A percentile compares a stretch with the other conserved stretches of the same genome.
Evolutionary conservation across 108 stramenopile species (phyloP).

Genomic region (Fragilariopsis cylindrus): DNA sequence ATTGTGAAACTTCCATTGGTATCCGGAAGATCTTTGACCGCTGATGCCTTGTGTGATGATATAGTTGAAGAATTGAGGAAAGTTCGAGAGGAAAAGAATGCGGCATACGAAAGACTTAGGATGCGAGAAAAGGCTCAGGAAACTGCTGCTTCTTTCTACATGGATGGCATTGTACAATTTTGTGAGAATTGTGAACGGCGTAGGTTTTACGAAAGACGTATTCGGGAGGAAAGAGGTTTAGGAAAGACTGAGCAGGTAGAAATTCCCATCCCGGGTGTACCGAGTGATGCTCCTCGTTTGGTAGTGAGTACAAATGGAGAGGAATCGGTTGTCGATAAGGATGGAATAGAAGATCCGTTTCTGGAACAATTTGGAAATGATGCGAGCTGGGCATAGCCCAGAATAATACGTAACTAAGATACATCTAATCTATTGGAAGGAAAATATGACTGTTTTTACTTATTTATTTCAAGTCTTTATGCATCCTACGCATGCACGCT

Average conservation of each 20-base stretch:
- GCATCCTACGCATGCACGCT: no score
- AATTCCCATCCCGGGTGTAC: slow-evolving; percentile 5
- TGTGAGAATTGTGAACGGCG: slow-evolving; percentile 45
- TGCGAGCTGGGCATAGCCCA: neutral
- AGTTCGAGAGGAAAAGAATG: slow-evolving; percentile 25
- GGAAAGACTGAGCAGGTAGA: slow-evolving; percentile 2
- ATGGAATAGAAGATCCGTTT: slow-evolving; percentile 11
- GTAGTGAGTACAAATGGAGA: neutral
- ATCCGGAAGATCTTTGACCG: slow-evolving; percentile 25
- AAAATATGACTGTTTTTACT: no score
- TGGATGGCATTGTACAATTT: slow-evolving; percentile 37
- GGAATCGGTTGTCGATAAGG: neutral
- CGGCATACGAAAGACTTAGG: slow-evolving; percentile 28
- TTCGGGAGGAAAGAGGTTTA: slow-evolving; percentile 30
- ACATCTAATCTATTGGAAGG: no score
- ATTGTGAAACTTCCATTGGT: slow-evolving; percentile 30
- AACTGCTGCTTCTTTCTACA: slow-evolving; percentile 7
- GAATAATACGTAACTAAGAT: no score
- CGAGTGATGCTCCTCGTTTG: slow-evolving; percentile 21
- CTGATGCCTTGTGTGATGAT: slow-evolving; percentile 35
- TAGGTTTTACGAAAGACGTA: slow-evolving; percentile 17
- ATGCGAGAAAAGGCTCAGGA: neutral
- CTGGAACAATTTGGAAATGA: neutral
- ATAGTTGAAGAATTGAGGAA: slow-evolving; percentile 29
- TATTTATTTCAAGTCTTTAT: no score